Evolutionary conservation across 192 early-diverging fungal species (phyloP), one percentile per base, ranked within the genome.

Genomic region (Geranomyces michiganensis): DNA sequence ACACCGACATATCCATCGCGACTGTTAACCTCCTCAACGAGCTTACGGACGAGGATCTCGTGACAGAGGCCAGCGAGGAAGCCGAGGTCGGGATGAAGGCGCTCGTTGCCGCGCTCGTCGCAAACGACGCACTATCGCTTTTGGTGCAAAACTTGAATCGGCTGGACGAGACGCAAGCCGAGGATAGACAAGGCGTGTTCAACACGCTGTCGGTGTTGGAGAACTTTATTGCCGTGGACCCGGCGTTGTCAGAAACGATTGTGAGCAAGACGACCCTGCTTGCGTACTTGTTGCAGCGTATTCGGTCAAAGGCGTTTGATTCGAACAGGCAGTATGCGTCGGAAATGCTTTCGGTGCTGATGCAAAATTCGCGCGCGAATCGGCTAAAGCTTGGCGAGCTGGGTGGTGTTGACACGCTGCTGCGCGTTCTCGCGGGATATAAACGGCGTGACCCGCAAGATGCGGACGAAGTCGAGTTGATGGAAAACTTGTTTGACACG

Each of bases 401-500:
- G 13, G 77, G 79, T 4, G 89, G 91, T 0, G 77, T 95, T 19
- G 92, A 93, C 64, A 77, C 84, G 0, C 70, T 96, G 31, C 78
- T 98, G 26, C 87, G 78, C 46, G 81, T 88, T n/a, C 65, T 94
- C 33, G 76, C 91, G 0, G 79, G 63, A 7, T 90, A 90, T 74
- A 81, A 82, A 43, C 83, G 85, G 62, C 75, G 67, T 41, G 92
- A 96, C 71, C 96, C 97, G 1, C 77, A 79, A 17, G 90, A 93
- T 55, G 86, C 84, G 7, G 93, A 96, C 67, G 96, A 96, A 66
- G 81, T 88, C 45, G 97, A 99, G 68, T 82, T 94, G 78, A 78
- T 99, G 81, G 97, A 97, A 68, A 97, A 96, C 73, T 78, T 93
- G 21, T 93, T 98, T 72, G 91, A 95, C 76, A 79, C 85, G 6